Percentiles rank a stretch among this genome's conserved stretches.
phyloP scores from a whole-genome alignment of 805 yeast species.

The Schizosaccharomyces japonicus region DNA sequence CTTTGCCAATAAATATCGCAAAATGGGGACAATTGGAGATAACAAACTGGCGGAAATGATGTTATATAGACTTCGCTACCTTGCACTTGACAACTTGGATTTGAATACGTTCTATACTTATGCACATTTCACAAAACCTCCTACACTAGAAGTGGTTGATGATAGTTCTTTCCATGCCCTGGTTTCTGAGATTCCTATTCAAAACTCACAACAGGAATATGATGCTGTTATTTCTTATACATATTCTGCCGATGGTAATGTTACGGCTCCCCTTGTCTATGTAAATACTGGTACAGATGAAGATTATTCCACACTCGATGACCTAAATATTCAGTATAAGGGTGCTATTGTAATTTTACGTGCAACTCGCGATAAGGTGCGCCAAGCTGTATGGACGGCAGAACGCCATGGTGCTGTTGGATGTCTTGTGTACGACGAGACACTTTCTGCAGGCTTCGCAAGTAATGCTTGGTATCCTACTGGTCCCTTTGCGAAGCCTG shows the following conservation, averaged over 20 bases:
- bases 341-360: slow-evolving; percentile 44
- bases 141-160: slow-evolving; percentile 10
- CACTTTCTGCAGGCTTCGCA: slow-evolving; percentile 27
- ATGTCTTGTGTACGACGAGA: slow-evolving; percentile 45
- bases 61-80: slow-evolving; percentile 13
- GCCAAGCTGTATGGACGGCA: slow-evolving; percentile 54
- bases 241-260: slow-evolving; percentile 53
- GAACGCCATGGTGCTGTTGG: slow-evolving; percentile 47
- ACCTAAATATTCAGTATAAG: slow-evolving; percentile 25
- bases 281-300: slow-evolving; percentile 44
- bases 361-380: slow-evolving; percentile 45
- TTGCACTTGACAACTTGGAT: slow-evolving; percentile 30
- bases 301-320: slow-evolving; percentile 30
- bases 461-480: slow-evolving; percentile 22
- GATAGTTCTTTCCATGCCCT: background rate
- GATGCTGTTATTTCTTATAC: slow-evolving; percentile 34
- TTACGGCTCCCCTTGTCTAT: slow-evolving; percentile 38
- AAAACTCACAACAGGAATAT: slow-evolving; percentile 17
- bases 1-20: slow-evolving; percentile 33
- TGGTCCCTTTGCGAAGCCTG: slow-evolving; percentile 53
- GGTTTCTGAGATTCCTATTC: too few species aligned
- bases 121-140: slow-evolving; percentile 38
- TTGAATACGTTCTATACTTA: slow-evolving; percentile 30
- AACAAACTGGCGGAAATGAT: slow-evolving; percentile 30
- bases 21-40: slow-evolving; percentile 77